These are phyloP conservation scores for Penicillium thymicola DNA, from an alignment of 2,329 filamentous ascomycete genomes.

Conservation along the genomic window DNA sequence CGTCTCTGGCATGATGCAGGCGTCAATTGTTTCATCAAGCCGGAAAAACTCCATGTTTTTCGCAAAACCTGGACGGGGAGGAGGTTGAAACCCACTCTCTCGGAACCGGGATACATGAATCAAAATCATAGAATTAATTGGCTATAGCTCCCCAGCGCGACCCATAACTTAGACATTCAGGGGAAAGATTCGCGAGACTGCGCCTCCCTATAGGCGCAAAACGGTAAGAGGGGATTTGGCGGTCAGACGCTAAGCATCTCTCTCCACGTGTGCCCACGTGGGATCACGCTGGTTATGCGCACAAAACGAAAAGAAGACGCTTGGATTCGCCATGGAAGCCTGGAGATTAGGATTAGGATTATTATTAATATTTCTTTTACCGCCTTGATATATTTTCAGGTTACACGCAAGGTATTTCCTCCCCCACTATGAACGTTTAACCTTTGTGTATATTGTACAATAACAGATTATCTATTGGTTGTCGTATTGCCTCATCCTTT, in stretches of 20 bases:
- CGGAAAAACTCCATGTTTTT: neutral
- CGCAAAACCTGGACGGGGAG: neutral
- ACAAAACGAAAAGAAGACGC: conserved; percentile 21
- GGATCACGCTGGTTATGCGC: conserved; percentile 31
- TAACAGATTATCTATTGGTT: neutral
- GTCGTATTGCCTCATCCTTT: neutral
- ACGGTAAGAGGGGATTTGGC: conserved; percentile 9
- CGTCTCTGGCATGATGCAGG: neutral
- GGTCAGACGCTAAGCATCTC: conserved; percentile 22
- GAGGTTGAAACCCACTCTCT: neutral
- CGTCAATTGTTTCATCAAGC: neutral
- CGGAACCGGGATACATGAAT: neutral
- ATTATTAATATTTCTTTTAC: neutral
- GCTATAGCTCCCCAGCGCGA: neutral
- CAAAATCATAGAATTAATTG: neutral
- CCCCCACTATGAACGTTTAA: neutral
- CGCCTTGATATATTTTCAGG: neutral
- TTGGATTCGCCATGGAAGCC: conserved; percentile 28
- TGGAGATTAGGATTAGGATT: neutral
- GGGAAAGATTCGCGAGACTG: conserved; percentile 9
- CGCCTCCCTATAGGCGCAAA: conserved; percentile 11
- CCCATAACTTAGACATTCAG: neutral
- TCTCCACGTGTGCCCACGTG: conserved; percentile 38
- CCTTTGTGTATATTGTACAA: neutral
- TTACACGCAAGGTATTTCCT: neutral